Conservation (phyloP, 2,329 filamentous ascomycete species). For the Neospermospora avenae region DNA sequence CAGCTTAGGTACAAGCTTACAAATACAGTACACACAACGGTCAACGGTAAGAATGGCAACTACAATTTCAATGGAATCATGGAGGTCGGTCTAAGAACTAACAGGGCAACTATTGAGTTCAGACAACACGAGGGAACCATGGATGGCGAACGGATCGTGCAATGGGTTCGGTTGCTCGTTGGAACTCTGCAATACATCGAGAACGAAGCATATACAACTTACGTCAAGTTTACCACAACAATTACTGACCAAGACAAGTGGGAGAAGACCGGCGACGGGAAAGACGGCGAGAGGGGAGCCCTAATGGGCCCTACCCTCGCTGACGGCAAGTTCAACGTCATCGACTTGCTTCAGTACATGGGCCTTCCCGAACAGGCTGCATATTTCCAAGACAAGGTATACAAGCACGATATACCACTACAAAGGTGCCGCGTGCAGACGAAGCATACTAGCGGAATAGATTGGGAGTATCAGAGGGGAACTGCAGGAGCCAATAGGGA, state of each 20-base stretch:
- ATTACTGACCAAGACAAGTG: constrained; percentile 1
- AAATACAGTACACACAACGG: background rate
- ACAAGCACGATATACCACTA: background rate
- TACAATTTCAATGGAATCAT: background rate
- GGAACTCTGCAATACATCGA: constrained; percentile 17
- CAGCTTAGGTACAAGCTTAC: background rate
- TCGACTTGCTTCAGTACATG: constrained; percentile 5
- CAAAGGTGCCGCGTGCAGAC: background rate
- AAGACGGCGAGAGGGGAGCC: background rate
- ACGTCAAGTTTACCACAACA: background rate
- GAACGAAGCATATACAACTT: background rate
- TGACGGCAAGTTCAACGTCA: constrained; percentile 2
- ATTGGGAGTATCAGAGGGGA: background rate
- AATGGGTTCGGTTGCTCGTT: constrained; percentile 20
- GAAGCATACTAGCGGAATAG: background rate
- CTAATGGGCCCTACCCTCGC: constrained; percentile 3
- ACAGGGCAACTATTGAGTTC: constrained; percentile 27
- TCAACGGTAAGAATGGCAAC: background rate
- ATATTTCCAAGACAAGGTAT: background rate
- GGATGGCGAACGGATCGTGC: constrained; percentile 14
- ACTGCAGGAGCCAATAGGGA: background rate
- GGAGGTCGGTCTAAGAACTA: background rate
- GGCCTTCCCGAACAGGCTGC: background rate
- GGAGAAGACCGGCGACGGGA: background rate
- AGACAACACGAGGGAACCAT: constrained; percentile 28